Evolutionary conservation across 768 basidiomycete species (phyloP), one percentile per base, ranked within the genome.

Genomic region (Leucogyrophana mollusca): DNA sequence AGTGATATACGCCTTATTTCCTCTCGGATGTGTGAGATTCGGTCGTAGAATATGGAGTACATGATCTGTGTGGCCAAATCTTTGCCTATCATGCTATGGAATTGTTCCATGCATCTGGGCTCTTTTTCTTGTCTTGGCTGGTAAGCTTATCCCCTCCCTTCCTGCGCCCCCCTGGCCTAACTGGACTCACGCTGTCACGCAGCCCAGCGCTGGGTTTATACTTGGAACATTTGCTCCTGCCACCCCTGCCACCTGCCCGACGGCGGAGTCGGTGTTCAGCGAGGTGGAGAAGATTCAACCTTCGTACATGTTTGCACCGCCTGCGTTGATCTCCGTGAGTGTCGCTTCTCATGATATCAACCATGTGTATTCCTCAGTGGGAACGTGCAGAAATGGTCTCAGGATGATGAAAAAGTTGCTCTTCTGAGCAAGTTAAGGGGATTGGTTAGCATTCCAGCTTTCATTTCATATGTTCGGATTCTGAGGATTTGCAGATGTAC

Each of bases 21-120:
- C 23, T 3, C 35, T 21, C 23, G 13, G 18, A 16, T 13, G 23
- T 21, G n/a, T 14, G 16, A 17, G 2, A 14, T 5, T 18, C 2
- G 14, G 16, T 13, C 4, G 2, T 39, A 56, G 53, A 35, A 17
- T 49, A 32, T 21, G 52, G 55, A 14, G 50, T 53, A 25, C 22
- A 48, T 18, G 49, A 61, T 34, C 20, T 60, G n/a, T 40, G 48
- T 11, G 56, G 49, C 3, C 13, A 52, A 4, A 49, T 49, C 9
- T 21, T 54, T 27, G 51, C 47, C 14, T 41, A 45, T 9, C 60
- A 62, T 35, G 49, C 47, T 2, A 14, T 54, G 11, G 65, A 59
- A 49, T 61, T 64, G 64, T 64, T 49, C 41, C 64, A 66, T 41
- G 64, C 54, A 5, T 46, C 61, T 30, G 64, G 64, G 4, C 38